Conservation (phyloP, 371 early-diverging fungal genomes). For the Batrachochytrium dendrobatidis region DNA sequence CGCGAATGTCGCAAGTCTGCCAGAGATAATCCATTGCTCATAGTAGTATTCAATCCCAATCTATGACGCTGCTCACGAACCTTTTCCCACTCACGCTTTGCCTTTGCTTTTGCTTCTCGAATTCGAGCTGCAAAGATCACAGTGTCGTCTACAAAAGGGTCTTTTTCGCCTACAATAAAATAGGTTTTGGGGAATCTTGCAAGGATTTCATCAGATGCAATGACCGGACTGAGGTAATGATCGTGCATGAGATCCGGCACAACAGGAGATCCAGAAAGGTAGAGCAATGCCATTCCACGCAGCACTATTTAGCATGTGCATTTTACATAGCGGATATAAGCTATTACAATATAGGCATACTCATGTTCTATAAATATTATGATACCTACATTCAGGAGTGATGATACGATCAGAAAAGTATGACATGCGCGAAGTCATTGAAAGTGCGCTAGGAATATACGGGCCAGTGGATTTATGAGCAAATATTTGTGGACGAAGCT, state of each 20-base stretch:
- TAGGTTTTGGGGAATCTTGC: constrained; percentile 86
- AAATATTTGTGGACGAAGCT: constrained; percentile 12
- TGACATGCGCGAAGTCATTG: constrained; percentile 81
- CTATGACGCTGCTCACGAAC: constrained; percentile 6
- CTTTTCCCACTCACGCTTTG: constrained; percentile 32
- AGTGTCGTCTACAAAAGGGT: constrained; percentile 94
- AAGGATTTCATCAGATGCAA: constrained; percentile 81
- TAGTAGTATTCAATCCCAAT: background rate
- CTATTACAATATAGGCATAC: background rate
- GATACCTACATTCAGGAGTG: constrained; percentile 66
- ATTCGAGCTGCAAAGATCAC: constrained; percentile 84
- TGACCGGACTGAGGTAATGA: constrained; percentile 77
- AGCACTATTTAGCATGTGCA: constrained; percentile 25
- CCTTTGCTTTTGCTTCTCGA: constrained; percentile 57
- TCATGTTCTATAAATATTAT: constrained; percentile 8
- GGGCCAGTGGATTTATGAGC: constrained; percentile 17
- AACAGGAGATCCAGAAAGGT: constrained; percentile 72
- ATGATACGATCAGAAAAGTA: constrained; percentile 80
- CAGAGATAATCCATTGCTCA: background rate
- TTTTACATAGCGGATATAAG: constrained; percentile 14
- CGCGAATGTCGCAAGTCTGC: background rate
- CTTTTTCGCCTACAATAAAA: constrained; percentile 89
- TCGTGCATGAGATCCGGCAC: constrained; percentile 68
- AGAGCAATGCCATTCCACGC: constrained; percentile 89
- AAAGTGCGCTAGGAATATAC: constrained; percentile 39